phyloP scores from a whole-genome alignment of 1,284 basidiomycete genomes.

The Boletus semigastroideus region DNA sequence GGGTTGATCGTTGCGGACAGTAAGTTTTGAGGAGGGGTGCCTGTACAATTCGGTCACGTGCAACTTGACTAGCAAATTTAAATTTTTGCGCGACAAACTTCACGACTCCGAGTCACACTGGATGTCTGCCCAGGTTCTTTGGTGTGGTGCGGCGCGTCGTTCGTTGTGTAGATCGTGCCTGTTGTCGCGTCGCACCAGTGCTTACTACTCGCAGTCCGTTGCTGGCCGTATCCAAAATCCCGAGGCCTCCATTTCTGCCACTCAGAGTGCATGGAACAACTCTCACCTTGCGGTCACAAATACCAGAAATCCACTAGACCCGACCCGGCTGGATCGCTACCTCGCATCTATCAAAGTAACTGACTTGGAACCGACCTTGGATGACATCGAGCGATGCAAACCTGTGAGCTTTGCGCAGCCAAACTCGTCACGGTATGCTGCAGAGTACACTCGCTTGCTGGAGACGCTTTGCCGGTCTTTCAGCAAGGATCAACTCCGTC shows the following conservation, averaged over 20 bases:
- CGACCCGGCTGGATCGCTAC: conserved; percentile 51
- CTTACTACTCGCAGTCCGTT: conserved; percentile 30
- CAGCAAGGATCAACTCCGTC: conserved; percentile 57
- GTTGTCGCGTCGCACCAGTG: conserved; percentile 19
- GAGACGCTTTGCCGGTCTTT: conserved; percentile 62
- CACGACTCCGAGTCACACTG: too few species aligned
- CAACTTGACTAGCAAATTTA: neutral
- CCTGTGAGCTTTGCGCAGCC: conserved; percentile 40
- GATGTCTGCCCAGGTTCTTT: conserved; percentile 36
- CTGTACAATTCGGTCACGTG: conserved; percentile 22
- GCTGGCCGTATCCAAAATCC: conserved; percentile 8
- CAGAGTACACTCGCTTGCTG: conserved; percentile 50
- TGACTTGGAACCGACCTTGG: conserved; percentile 46
- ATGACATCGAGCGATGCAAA: conserved; percentile 55
- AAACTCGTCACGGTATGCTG: conserved; percentile 46
- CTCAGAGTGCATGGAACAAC: conserved; percentile 3
- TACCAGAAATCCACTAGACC: conserved; percentile 32
- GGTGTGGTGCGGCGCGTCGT: conserved; percentile 25
- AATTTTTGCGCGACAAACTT: neutral
- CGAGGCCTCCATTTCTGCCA: conserved; percentile 3
- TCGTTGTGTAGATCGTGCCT: conserved; percentile 22
- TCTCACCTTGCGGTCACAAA: neutral
- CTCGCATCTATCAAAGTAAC: conserved; percentile 50
- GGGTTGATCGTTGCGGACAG: conserved; percentile 29
- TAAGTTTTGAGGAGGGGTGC: neutral